A percentile compares a stretch with the other conserved stretches of the same genome.
These are phyloP conservation scores for Tirmania nivea DNA, from an alignment of 495 filamentous ascomycete species.

Conservation along the genomic window DNA sequence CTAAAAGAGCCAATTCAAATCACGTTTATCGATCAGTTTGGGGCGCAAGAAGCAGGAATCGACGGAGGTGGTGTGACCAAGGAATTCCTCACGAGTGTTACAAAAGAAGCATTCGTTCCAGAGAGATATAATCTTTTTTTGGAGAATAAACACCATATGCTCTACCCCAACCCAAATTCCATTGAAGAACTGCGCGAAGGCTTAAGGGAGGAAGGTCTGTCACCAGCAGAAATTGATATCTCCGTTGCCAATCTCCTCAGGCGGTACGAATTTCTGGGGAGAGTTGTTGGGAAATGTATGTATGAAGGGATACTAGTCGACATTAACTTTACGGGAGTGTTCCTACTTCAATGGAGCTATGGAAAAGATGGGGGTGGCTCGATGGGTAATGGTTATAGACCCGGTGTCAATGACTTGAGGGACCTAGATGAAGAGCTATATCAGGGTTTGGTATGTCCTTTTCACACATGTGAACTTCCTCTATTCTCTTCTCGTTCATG, in stretches of 20 bases:
- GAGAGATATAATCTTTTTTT: conserved; percentile 40
- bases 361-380: conserved; percentile 26
- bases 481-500: not conserved
- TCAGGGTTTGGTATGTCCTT: conserved; percentile 47
- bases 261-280: conserved; percentile 78
- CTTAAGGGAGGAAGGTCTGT: conserved; percentile 31
- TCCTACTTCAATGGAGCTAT: conserved; percentile 67
- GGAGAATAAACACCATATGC: conserved; percentile 69
- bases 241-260: conserved; percentile 39
- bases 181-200: conserved; percentile 49
- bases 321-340: conserved; percentile 83
- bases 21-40: conserved; percentile 83
- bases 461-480: conserved; percentile 1
- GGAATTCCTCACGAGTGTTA: conserved; percentile 84
- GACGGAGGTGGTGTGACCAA: conserved; percentile 96
- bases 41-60: conserved; percentile 72
- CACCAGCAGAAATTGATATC: conserved; percentile 30
- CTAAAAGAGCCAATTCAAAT: conserved; percentile 97
- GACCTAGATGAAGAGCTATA: conserved; percentile 90
- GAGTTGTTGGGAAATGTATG: conserved; percentile 86
- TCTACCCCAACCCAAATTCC: conserved; percentile 70
- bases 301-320: conserved; percentile 96
- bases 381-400: conserved; percentile 46
- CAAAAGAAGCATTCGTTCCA: conserved; percentile 60
- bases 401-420: conserved; percentile 77